A percentile compares a stretch with the other conserved stretches of the same genome.
These are phyloP conservation scores for Knoxdaviesia proteae DNA, from an alignment of 2,329 filamentous ascomycete genomes.

Conservation along the genomic window DNA sequence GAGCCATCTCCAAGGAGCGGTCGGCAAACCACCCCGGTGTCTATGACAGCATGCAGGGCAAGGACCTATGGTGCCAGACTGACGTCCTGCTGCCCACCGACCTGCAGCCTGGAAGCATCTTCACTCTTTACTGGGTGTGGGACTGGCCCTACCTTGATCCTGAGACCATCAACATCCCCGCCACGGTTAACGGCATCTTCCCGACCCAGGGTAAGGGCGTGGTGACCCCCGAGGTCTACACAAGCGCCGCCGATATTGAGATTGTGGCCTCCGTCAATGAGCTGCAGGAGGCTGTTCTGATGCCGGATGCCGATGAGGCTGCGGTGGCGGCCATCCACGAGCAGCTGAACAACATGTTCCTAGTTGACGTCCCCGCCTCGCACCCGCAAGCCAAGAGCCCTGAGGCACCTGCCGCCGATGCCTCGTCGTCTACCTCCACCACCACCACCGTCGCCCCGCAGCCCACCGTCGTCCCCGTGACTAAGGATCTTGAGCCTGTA, in stretches of 20 bases:
- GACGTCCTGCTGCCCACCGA: constrained; percentile 56
- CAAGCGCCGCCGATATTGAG: constrained; percentile 19
- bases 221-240: constrained; percentile 17
- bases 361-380: constrained; percentile 17
- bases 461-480: constrained; percentile 9
- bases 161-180: constrained; percentile 17
- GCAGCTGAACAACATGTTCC: constrained; percentile 24
- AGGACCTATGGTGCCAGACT: constrained; percentile 59
- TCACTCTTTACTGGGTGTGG: constrained; percentile 93
- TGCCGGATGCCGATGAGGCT: constrained; percentile 12
- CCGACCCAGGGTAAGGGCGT: constrained; percentile 9
- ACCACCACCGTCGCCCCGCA: background rate
- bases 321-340: constrained; percentile 21
- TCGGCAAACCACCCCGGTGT: constrained; percentile 29
- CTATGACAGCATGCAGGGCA: constrained; percentile 28
- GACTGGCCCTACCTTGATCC: constrained; percentile 53
- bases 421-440: constrained; percentile 1
- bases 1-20: constrained; percentile 35
- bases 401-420: background rate
- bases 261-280: constrained; percentile 8
- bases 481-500: constrained; percentile 16
- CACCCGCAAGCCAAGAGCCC: constrained; percentile 5
- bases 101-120: constrained; percentile 37
- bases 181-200: constrained; percentile 18
- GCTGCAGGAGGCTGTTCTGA: too few relatives aligned